Conservation (phyloP, 768 basidiomycete species). For the Holtermanniella nyarrowii region DNA sequence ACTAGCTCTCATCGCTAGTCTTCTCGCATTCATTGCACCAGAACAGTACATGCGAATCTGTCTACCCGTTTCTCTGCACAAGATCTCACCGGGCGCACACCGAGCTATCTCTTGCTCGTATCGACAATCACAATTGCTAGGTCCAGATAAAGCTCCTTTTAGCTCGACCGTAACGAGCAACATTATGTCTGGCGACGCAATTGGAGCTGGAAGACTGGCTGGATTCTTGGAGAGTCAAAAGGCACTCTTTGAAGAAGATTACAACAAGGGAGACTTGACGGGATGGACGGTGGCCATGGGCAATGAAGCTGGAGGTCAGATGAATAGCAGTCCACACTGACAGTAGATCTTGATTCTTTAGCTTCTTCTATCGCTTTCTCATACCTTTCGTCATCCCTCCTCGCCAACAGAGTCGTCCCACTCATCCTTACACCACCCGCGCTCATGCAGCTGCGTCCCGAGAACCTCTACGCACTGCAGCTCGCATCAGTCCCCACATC, state of each 20-base stretch:
- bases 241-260: conserved; percentile 52
- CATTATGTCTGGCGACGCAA: conserved; percentile 1
- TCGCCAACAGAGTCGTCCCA: conserved; percentile 55
- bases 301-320: conserved; percentile 86
- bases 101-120: conserved; percentile 18
- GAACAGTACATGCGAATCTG: conserved; percentile 30
- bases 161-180: not conserved
- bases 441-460: conserved; percentile 70
- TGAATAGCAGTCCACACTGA: not conserved
- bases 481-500: conserved; percentile 42
- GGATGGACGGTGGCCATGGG: conserved; percentile 86
- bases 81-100: conserved; percentile 21
- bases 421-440: conserved; percentile 58
- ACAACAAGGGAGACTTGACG: conserved; percentile 45
- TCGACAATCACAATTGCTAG: not conserved
- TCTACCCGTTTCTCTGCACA: conserved; percentile 24
- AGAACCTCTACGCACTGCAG: conserved; percentile 69
- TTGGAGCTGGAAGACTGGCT: conserved; percentile 22
- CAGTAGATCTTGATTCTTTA: conserved; percentile 74
- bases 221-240: conserved; percentile 49
- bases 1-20: not conserved
- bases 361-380: conserved; percentile 78
- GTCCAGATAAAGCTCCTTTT: not conserved
- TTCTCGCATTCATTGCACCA: not conserved
- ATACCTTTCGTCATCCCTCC: conserved; percentile 56